Base-by-base conservation (phyloP, 371 early-diverging fungal species). In the Mortierella sp. region DNA sequence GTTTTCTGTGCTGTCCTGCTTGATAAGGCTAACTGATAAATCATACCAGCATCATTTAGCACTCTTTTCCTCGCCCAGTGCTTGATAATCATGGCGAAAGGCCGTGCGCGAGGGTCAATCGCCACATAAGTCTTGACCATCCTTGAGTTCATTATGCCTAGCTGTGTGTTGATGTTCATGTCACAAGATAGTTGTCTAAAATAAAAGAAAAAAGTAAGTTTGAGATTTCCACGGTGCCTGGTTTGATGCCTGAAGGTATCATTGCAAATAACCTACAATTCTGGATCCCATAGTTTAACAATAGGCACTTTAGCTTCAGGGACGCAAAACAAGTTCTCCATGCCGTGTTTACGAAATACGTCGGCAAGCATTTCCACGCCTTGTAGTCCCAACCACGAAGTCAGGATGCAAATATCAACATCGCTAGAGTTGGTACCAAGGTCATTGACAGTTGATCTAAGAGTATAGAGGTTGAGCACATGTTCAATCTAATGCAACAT, bases 101-200 rank as follows among this genome's bases (percentile, higher is more conserved):
- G 93, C 12, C 92, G 84, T 5, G 96, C 96, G 8, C 97, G 91
- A 4, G 92, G 88, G 78, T 97, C 97, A 16, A 93, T 76, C 2
- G 87, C 88, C 14, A 94, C 91, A 84, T 95, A 97, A 0, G 91
- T 88, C 73, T 87, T 86, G 40, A 97, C 90, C 86, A 97, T 87
- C 62, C 84, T 75, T 3, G 96, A 95, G 72, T 97, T 97, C 61
- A 90, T 87, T 30, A 95, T 78, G 0, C 95, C 96, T 39, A 95
- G 69, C 1, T 92, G 90, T 65, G 93, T 94, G 76, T 95, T 95
- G 47, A 94, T 92, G 75, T 96, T 95, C 60, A 96, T 89, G 83
- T 97, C 97, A 83, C 95, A 94, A 37, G 93, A 88, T 10, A 95
- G 58, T 14, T 79, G 60, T 30, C 87, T 87, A 57, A 60, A 62